Evolutionary conservation across 495 filamentous ascomycete species (phyloP), one percentile per base, ranked within the genome.

Genomic region (Ramalina intermedia): DNA sequence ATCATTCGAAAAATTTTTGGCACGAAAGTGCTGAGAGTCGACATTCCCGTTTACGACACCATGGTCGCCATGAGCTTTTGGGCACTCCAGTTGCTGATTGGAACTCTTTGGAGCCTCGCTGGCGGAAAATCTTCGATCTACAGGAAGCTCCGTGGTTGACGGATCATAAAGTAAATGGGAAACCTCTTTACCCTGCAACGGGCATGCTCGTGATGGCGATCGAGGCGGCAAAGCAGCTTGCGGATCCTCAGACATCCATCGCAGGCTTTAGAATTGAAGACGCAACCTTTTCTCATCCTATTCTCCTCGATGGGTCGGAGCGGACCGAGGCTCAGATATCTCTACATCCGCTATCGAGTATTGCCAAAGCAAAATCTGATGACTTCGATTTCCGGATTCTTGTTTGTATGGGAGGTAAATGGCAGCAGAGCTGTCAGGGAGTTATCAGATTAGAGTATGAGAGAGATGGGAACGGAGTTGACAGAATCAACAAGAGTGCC

Each of bases 261-360:
- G n/a, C 27, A n/a, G 46, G 50, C 12, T 67, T 58, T 49, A 42
- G 51, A 5, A 39, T 69, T n/a, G 47, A 58, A 6, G 60, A 71
- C 17, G 53, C 59, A n/a, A n/a, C n/a, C n/a, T n/a, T n/a, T n/a
- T n/a, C n/a, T n/a, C n/a, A n/a, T n/a, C n/a, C n/a, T n/a, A n/a
- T n/a, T n/a, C n/a, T n/a, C n/a, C n/a, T n/a, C n/a, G n/a, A n/a
- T n/a, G n/a, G n/a, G n/a, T n/a, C n/a, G n/a, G n/a, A n/a, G n/a
- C n/a, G n/a, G n/a, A n/a, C n/a, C n/a, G n/a, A n/a, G n/a, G n/a
- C n/a, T n/a, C n/a, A n/a, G n/a, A n/a, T n/a, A n/a, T n/a, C n/a
- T n/a, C n/a, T n/a, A n/a, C n/a, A n/a, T n/a, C n/a, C n/a, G n/a
- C n/a, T n/a, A n/a, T n/a, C n/a, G n/a, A n/a, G n/a, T n/a, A n/a